Conservation (phyloP, 2,329 filamentous ascomycete species). For the Fusarium veterinarium region DNA sequence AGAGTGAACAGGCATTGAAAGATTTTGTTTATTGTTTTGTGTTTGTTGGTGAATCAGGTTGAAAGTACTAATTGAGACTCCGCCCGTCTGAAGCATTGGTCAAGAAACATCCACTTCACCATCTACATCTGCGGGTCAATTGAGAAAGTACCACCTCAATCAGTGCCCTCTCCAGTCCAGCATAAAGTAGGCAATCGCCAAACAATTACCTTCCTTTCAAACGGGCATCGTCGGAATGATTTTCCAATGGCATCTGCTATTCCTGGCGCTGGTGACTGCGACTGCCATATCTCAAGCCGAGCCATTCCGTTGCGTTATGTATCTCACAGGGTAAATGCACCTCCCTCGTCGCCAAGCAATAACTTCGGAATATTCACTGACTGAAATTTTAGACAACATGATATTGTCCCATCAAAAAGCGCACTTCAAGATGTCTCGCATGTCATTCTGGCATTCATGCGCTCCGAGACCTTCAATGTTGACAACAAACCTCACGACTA, state of each 20-base stretch:
- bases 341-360: not conserved
- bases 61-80: not conserved
- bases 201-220: not conserved
- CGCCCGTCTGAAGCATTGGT: not conserved
- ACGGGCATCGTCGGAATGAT: not conserved
- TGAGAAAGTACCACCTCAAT: not conserved
- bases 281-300: not conserved
- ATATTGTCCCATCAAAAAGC: conserved; percentile 52
- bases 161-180: not conserved
- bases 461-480: conserved; percentile 63
- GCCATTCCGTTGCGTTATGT: conserved; percentile 56
- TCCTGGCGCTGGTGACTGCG: not conserved
- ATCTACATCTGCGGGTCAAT: not conserved
- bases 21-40: too few relatives aligned
- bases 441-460: conserved; percentile 69
- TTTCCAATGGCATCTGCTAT: not conserved
- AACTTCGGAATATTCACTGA: not conserved
- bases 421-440: conserved; percentile 63
- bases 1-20: accelerated
- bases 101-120: not conserved
- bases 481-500: conserved; percentile 52
- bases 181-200: not conserved
- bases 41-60: not conserved
- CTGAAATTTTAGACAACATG: conserved; percentile 58
- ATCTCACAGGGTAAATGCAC: conserved; percentile 59